These are phyloP conservation scores for Sugiyamaella grinbergsii DNA, from an alignment of 1,139 yeast species.

Conservation along the genomic window DNA sequence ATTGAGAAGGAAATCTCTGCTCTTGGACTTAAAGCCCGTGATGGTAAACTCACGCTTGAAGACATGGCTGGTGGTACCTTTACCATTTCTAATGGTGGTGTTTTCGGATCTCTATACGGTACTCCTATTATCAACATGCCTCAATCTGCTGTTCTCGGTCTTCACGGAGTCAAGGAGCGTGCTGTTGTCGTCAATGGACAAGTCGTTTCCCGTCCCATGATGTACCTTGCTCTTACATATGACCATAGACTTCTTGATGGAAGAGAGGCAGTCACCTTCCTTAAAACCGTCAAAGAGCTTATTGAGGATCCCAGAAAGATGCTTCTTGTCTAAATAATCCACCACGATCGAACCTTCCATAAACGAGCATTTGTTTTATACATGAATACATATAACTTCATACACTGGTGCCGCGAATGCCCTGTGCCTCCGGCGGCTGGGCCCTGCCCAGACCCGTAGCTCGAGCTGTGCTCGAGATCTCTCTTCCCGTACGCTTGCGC, in stretches of 20 bases:
- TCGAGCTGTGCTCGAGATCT: no score
- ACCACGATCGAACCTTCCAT: background rate
- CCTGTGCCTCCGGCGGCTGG: no score
- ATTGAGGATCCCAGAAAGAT: conserved; percentile 99
- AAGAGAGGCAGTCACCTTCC: conserved; percentile 97
- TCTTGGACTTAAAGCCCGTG: conserved; percentile 93
- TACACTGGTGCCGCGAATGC: background rate
- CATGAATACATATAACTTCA: conserved; percentile 11
- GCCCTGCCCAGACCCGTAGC: no score
- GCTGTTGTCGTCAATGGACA: conserved; percentile 96
- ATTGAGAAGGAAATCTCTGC: conserved; percentile 82
- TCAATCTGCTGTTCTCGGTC: conserved; percentile 96
- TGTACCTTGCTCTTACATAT: conserved; percentile 97
- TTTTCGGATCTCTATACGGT: conserved; percentile 95
- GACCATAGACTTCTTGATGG: conserved; percentile 99
- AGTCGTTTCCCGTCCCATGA: conserved; percentile 97
- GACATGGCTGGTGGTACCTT: conserved; percentile 99
- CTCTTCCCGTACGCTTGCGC: no score
- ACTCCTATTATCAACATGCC: conserved; percentile 99
- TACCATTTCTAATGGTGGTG: conserved; percentile 99
- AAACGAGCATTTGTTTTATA: conserved; percentile 7
- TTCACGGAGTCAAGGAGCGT: conserved; percentile 97
- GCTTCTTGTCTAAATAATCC: conserved; percentile 59
- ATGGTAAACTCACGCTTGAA: conserved; percentile 92
- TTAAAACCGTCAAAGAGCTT: conserved; percentile 92